Evolutionary conservation across 345 rosid genomes (phyloP), one percentile per base, ranked within the genome.

Genomic region (Rhodamnia rubescens): DNA sequence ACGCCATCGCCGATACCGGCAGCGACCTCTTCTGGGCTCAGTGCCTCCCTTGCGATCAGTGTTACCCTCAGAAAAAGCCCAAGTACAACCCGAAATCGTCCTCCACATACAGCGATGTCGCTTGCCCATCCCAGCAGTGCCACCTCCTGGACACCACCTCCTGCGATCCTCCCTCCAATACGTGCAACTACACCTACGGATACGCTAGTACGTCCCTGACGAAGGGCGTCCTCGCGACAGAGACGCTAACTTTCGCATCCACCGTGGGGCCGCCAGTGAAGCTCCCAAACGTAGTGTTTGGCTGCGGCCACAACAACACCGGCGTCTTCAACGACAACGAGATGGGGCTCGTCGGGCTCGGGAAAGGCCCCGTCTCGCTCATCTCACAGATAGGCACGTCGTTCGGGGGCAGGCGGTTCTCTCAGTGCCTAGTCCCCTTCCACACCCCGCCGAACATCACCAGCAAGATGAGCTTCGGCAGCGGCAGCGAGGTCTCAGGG

Each of bases 341-440:
- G 9, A 89, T 94, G 0, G 98, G 98, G 1, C 85, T 94, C 36
- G 81, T 92, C 4, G 94, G 98, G 50, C 92, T 95, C 5, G 98
- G 94, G 11, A 92, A 91, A 0, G 96, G 98, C 2, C 24, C 42
- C 0, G 22, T 85, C 58, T 94, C 98, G 0, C 89, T 94, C 24
- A 82, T 92, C 69, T 81, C 94, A 4, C 95, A 93, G 87, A 56
- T 95, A 49, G 85, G 92, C 61, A 75, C 91, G 7, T 74, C 90
- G 0, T 88, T 91, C 26, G 92, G 84, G 2, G 91, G 90, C 8
- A 91, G 91, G 88, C 83, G 42, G 14, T 93, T 95, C 88, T 95
- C 95, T 4, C 92, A 92, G 50, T 95, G 98, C 89, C 86, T 94
- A 85, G 89, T 93, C 0, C 95, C 93, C 49, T 64, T 86, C 52